These are phyloP conservation scores for Sugiyamaella lignohabitans DNA, from an alignment of 805 yeast genomes.

Conservation along the genomic window DNA sequence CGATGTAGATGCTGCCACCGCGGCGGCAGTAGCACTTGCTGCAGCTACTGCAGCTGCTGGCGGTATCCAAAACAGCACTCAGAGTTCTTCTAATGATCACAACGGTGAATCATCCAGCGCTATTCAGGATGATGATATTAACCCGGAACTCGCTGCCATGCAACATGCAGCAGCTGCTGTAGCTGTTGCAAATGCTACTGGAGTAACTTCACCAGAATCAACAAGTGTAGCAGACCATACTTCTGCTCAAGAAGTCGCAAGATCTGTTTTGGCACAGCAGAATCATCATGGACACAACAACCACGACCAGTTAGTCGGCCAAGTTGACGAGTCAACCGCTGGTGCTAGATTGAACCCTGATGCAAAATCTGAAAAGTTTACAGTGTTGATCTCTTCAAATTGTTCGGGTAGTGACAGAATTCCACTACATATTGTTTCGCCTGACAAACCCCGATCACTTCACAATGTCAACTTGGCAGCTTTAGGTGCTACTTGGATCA, in stretches of 20 bases:
- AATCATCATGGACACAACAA: neutral
- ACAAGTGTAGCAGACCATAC: neutral
- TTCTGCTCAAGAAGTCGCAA: conserved; percentile 9
- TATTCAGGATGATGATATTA: conserved; percentile 1
- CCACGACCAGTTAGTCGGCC: neutral
- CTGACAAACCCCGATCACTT: conserved; percentile 9
- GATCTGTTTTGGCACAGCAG: conserved; percentile 2
- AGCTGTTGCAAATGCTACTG: conserved; percentile 5
- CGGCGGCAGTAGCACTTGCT: conserved; percentile 4
- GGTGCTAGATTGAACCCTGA: neutral
- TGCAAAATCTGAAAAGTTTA: conserved; percentile 3
- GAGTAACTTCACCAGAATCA: neutral
- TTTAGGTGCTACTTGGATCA: conserved; percentile 7
- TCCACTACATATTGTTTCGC: conserved; percentile 12
- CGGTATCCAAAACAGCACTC: too few species aligned
- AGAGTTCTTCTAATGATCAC: too few species aligned
- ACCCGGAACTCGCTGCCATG: neutral
- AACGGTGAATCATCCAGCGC: conserved; percentile 1
- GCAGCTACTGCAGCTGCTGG: conserved; percentile 4
- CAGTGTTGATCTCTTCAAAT: conserved; percentile 6
- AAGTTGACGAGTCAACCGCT: neutral
- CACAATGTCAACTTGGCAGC: conserved; percentile 5
- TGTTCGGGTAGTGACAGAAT: conserved; percentile 11
- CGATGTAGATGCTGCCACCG: neutral
- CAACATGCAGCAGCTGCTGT: conserved; percentile 2